Conservation (phyloP, 2,329 filamentous ascomycete species). For the Pyrenochaeta sp. region DNA sequence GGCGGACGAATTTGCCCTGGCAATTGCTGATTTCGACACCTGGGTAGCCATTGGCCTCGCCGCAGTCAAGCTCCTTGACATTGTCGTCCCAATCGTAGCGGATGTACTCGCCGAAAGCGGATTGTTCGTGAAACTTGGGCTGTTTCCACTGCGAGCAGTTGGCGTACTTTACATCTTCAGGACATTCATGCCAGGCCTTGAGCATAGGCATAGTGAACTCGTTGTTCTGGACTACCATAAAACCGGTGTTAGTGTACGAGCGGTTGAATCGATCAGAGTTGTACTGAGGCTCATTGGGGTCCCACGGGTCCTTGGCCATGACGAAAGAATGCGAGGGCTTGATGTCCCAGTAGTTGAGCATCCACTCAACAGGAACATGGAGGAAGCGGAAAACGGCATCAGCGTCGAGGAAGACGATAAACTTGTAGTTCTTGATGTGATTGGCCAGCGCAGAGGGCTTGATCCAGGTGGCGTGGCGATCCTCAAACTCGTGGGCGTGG, state of each 20-base stretch:
- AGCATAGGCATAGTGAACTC: constrained; percentile 58
- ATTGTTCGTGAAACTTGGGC: constrained; percentile 49
- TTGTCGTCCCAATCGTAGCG: constrained; percentile 50
- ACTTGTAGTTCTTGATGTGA: constrained; percentile 49
- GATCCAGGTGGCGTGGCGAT: constrained; percentile 57
- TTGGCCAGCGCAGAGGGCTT: constrained; percentile 52
- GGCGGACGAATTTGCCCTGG: constrained; percentile 46
- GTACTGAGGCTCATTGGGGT: constrained; percentile 35
- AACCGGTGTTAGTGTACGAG: constrained; percentile 60
- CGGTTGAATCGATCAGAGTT: constrained; percentile 54
- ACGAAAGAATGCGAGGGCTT: constrained; percentile 52
- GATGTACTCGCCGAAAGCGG: constrained; percentile 48
- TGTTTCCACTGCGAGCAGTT: constrained; percentile 49
- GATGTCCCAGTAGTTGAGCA: constrained; percentile 60
- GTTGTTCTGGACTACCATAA: constrained; percentile 63
- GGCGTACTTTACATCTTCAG: constrained; percentile 43
- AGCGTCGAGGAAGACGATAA: constrained; percentile 59
- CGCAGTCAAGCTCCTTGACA: constrained; percentile 48
- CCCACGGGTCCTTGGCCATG: constrained; percentile 56
- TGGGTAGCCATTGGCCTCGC: constrained; percentile 48
- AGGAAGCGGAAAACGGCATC: constrained; percentile 57
- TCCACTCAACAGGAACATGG: constrained; percentile 59
- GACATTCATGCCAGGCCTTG: constrained; percentile 57
- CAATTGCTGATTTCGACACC: constrained; percentile 45
- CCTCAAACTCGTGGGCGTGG: constrained; percentile 49